Base-by-base conservation (phyloP, 768 basidiomycete genomes). In the Chalciporus chontae region DNA sequence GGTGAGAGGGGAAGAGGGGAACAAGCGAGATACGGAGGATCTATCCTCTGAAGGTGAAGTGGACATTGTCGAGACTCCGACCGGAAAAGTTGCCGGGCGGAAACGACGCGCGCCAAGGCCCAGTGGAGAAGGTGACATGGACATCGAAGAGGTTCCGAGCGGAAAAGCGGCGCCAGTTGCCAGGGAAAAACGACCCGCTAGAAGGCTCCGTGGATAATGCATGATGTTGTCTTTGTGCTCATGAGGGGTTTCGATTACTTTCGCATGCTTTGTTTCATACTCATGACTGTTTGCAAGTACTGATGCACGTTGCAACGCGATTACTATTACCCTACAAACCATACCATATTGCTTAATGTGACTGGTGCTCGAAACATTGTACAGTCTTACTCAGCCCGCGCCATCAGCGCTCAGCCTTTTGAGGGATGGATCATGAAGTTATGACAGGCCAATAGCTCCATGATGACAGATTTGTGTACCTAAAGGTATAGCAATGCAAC, bases 21-120 rank as follows among this genome's bases (percentile, higher is more conserved):
- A 60, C 34, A 69, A 69, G 39, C 60, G 54, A n/a, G 60, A 60
- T 15, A 50, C 53, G 4, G 65, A 61, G 14, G 45, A 36, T 7
- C 18, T 58, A 32, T 62, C 65, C 39, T 73, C 72, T 17, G 72
- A 74, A 43, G 69, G 67, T n/a, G 73, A 73, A 42, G 68, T 74
- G 5, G 67, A 70, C 21, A n/a, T 50, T 8, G 34, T n/a, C 14
- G 34, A 36, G 34, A 14, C 15, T n/a, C 15, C 15, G n/a, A 36
- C 3, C 15, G n/a, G 34, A 36, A 36, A n/a, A n/a, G n/a, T 49
- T 42, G 43, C 47, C 32, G 58, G 39, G 48, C 51, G 47, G 50
- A 55, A 44, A 17, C 61, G 46, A 40, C 51, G 14, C 18, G 61
- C 59, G 9, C 37, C 8, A 34, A 70, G 67, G 47, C 19, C 53